phyloP scores from a whole-genome alignment of 192 early-diverging fungal species.

The Coemansia sp. region DNA sequence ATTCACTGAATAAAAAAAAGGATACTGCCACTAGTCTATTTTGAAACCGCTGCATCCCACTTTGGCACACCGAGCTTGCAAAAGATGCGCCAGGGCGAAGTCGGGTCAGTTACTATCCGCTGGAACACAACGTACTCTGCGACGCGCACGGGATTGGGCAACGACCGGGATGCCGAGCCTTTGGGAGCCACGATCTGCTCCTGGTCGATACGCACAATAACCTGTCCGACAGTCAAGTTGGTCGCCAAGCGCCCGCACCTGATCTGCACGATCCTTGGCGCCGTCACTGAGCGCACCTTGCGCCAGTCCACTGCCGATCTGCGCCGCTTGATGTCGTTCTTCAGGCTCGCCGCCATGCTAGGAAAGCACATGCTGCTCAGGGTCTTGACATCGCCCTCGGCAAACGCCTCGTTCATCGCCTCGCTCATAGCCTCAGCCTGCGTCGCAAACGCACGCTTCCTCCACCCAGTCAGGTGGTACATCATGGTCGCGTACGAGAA shows the following conservation, averaged over 20 bases:
- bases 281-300: constrained; percentile 59
- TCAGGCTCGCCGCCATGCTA: constrained; percentile 64
- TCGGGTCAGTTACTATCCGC: constrained; percentile 60
- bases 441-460: constrained; percentile 59
- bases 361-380: constrained; percentile 64
- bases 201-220: constrained; percentile 68
- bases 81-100: constrained; percentile 66
- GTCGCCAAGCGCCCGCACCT: constrained; percentile 55
- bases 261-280: constrained; percentile 64
- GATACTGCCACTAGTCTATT: not conserved
- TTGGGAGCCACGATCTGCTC: constrained; percentile 59
- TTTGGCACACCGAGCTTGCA: constrained; percentile 60
- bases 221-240: constrained; percentile 60
- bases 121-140: constrained; percentile 74
- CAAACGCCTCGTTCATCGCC: constrained; percentile 72
- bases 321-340: constrained; percentile 65
- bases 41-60: constrained; percentile 24
- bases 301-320: constrained; percentile 61
- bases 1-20: not conserved
- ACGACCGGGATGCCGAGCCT: constrained; percentile 52
- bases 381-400: constrained; percentile 60
- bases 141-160: constrained; percentile 61
- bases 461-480: constrained; percentile 48
- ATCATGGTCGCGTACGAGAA: constrained; percentile 24
- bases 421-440: constrained; percentile 65